Evolutionary conservation across 495 filamentous ascomycete species (phyloP), one percentile per base, ranked within the genome.

Genomic region (Neurospora sp.): DNA sequence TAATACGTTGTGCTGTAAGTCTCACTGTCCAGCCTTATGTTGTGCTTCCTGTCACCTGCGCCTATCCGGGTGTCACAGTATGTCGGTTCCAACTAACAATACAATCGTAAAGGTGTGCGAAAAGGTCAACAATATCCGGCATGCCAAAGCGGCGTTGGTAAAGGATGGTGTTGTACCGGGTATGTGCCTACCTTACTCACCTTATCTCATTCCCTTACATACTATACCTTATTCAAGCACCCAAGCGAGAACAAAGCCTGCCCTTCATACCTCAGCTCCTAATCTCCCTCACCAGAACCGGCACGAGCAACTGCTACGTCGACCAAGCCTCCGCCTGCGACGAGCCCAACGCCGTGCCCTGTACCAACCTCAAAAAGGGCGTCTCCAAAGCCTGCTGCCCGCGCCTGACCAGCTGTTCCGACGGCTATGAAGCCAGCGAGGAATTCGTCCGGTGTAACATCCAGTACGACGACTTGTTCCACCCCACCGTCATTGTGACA

Each of bases 321-420:
- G 72, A 75, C 40, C 45, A 75, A 27, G 14, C 42, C 38, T 75
- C 72, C 10, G 68, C n/a, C 44, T 74, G 72, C 70, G 27, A 40
- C 35, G 45, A 71, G 31, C 41, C 37, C 35, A 48, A 73, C 69
- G 42, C 74, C 1, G 74, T 73, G 0, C 27, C 38, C 38, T 73
- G 74, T 39, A 70, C 69, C 16, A 69, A 73, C 44, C 74, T 75
- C 44, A 8, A 44, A 44, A n/a, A 68, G 3, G 74, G 74, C 40
- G 71, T 42, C 71, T 20, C 40, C 27, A 39, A 73, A 42, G 73
- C 74, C 41, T 75, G 74, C 59, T 75, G 74, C 40, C 74, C 74
- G 70, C 74, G 31, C 45, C 42, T 75, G 17, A 73, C 74, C 42
- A 75, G 40, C 68, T 75, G 74, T 44, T 44, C 42, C 42, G 42